A percentile compares a stretch with the other conserved stretches of the same genome.
These are phyloP conservation scores for Podospora australis DNA, from an alignment of 495 filamentous ascomycete genomes.

Conservation along the genomic window DNA sequence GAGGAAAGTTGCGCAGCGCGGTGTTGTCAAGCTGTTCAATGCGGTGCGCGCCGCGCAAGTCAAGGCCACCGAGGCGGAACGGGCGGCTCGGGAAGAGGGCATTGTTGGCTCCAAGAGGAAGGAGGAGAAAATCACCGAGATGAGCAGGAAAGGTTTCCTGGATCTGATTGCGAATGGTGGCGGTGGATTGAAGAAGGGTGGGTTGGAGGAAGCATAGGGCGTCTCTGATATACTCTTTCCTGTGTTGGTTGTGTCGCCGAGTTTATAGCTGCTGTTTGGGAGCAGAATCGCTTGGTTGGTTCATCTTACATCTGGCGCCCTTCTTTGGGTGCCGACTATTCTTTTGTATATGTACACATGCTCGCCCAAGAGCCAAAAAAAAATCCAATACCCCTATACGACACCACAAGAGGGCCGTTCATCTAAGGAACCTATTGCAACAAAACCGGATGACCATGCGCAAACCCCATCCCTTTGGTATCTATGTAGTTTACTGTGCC, in stretches of 20 bases:
- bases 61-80: conserved; percentile 67
- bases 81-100: conserved; percentile 60
- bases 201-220: conserved; percentile 43
- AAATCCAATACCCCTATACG: background rate
- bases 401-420: background rate
- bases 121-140: conserved; percentile 82
- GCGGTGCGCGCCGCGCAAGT: conserved; percentile 89
- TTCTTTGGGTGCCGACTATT: background rate
- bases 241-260: background rate
- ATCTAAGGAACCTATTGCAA: background rate
- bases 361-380: background rate
- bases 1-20: conserved; percentile 79
- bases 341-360: conserved; percentile 10
- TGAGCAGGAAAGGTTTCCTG: conserved; percentile 93
- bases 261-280: background rate
- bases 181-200: conserved; percentile 45
- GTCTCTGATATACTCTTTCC: too few relatives aligned
- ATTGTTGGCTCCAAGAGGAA: conserved; percentile 64
- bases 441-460: background rate
- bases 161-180: conserved; percentile 73
- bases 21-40: conserved; percentile 93
- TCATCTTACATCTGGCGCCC: background rate
- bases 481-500: conserved; percentile 14
- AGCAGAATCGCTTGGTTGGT: too few relatives aligned
- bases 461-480: conserved; percentile 21